These are phyloP conservation scores for Nakaseomyces uthaithaninus DNA, from an alignment of 1,139 yeast genomes.

Conservation along the genomic window DNA sequence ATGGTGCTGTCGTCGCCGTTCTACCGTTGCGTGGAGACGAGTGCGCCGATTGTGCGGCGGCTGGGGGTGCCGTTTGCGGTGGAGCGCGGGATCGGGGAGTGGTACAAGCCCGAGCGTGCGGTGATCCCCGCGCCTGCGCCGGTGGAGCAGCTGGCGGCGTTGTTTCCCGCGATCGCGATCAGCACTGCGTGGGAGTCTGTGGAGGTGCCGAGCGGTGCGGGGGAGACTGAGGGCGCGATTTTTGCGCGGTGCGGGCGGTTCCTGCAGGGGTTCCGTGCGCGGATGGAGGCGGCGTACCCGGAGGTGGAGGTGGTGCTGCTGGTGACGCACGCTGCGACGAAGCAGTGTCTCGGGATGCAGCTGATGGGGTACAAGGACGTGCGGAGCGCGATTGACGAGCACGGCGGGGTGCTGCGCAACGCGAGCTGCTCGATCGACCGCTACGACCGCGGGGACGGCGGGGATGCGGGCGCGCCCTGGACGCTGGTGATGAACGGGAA, in stretches of 20 bases:
- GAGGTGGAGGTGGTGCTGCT: conserved; percentile 49
- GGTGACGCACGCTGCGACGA: conserved; percentile 79
- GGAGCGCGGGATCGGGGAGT: conserved; percentile 69
- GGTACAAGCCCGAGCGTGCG: conserved; percentile 51
- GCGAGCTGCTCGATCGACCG: conserved; percentile 55
- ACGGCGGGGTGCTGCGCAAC: conserved; percentile 42
- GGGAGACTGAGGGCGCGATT: conserved; percentile 61
- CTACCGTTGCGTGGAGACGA: conserved; percentile 81
- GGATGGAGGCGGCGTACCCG: conserved; percentile 47
- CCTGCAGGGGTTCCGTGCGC: conserved; percentile 43
- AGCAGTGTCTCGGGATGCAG: conserved; percentile 68
- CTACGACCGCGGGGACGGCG: conserved; percentile 42
- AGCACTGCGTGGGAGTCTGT: conserved; percentile 41
- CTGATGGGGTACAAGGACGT: conserved; percentile 44
- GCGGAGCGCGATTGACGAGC: conserved; percentile 42
- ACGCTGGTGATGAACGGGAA: conserved; percentile 53
- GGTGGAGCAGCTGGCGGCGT: conserved; percentile 39
- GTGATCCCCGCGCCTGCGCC: conserved; percentile 54
- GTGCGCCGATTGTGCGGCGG: conserved; percentile 53
- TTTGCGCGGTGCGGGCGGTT: conserved; percentile 47
- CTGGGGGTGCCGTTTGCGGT: conserved; percentile 50
- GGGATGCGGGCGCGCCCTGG: conserved; percentile 42
- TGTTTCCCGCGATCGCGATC: conserved; percentile 43
- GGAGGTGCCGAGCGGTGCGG: conserved; percentile 49
- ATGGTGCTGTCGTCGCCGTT: conserved; percentile 73